phyloP scores from a whole-genome alignment of 768 basidiomycete species.

The Lactarius indigo region DNA sequence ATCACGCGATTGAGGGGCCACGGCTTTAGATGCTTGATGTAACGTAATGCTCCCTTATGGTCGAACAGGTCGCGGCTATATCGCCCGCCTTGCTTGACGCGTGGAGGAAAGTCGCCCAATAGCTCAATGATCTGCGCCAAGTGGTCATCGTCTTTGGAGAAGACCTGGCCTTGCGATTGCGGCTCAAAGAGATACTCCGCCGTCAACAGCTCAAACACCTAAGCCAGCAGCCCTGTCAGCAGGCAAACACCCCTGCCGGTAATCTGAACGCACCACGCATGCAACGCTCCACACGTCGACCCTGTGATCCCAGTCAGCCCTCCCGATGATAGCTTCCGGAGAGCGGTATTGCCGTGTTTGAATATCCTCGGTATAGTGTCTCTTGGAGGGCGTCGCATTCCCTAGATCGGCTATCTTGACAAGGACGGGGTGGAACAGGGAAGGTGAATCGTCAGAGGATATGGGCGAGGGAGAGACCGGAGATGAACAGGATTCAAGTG shows the following conservation, averaged over 20 bases:
- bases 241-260: background rate
- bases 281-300: conserved; percentile 92
- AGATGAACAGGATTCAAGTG: conserved; percentile 5
- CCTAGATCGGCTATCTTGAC: conserved; percentile 95
- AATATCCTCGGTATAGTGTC: conserved; percentile 92
- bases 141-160: conserved; percentile 93
- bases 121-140: conserved; percentile 94
- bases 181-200: conserved; percentile 93
- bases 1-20: conserved; percentile 85
- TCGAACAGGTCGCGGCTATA: conserved; percentile 86
- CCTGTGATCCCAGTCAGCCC: conserved; percentile 78
- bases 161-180: conserved; percentile 73
- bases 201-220: conserved; percentile 86
- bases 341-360: conserved; percentile 95
- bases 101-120: conserved; percentile 70
- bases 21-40: conserved; percentile 69
- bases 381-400: conserved; percentile 87
- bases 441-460: conserved; percentile 18
- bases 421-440: conserved; percentile 47
- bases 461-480: background rate
- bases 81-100: conserved; percentile 78
- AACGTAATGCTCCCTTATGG: conserved; percentile 57
- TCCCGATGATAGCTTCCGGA: conserved; percentile 91
- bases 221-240: conserved; percentile 3
- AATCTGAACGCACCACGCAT: conserved; percentile 59